Evolutionary conservation across 352 stramenopile genomes (phyloP).

Genomic region (Phytophthora pseudosyringae): DNA sequence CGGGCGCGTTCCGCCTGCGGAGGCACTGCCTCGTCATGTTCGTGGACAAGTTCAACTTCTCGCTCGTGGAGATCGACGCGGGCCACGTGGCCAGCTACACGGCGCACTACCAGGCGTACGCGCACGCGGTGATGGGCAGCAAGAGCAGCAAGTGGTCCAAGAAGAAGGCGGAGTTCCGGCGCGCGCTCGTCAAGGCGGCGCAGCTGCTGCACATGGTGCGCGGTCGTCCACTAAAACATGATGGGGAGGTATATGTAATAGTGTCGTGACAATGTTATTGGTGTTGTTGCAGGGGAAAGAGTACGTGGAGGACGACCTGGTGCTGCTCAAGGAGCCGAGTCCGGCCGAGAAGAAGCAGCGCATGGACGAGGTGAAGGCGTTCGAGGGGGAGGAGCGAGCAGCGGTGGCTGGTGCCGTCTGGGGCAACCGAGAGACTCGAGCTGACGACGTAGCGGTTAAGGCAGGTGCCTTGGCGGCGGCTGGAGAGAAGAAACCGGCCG

Average conservation of each 20-base stretch:
- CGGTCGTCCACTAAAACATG: not conserved
- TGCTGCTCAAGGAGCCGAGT: slow-evolving; percentile 40
- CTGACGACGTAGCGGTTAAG: slow-evolving; percentile 12
- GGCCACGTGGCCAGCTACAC: slow-evolving; percentile 55
- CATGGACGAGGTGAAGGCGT: slow-evolving; percentile 25
- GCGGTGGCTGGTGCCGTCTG: slow-evolving; percentile 20
- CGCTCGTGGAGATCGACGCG: slow-evolving; percentile 45
- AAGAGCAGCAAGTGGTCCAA: slow-evolving; percentile 19
- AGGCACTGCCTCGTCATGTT: slow-evolving; percentile 64
- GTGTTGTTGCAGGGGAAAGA: slow-evolving; percentile 36
- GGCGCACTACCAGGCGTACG: slow-evolving; percentile 51
- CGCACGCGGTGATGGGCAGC: slow-evolving; percentile 38
- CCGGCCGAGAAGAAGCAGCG: slow-evolving; percentile 43
- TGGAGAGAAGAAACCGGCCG: slow-evolving; percentile 19
- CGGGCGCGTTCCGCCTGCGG: slow-evolving; percentile 26
- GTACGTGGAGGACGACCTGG: slow-evolving; percentile 40
- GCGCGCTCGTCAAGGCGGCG: slow-evolving; percentile 42
- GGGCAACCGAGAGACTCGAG: slow-evolving; percentile 25
- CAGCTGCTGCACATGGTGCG: slow-evolving; percentile 59
- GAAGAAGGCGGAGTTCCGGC: slow-evolving; percentile 44
- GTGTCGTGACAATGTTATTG: slow-evolving; percentile 2
- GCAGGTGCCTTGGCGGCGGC: slow-evolving; percentile 8
- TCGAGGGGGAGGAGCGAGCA: slow-evolving; percentile 10
- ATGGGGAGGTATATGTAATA: not conserved
- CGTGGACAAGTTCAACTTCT: slow-evolving; percentile 73